These are phyloP conservation scores for Camellia japonica DNA, from an alignment of 148 eudicot species.

Conservation along the genomic window DNA sequence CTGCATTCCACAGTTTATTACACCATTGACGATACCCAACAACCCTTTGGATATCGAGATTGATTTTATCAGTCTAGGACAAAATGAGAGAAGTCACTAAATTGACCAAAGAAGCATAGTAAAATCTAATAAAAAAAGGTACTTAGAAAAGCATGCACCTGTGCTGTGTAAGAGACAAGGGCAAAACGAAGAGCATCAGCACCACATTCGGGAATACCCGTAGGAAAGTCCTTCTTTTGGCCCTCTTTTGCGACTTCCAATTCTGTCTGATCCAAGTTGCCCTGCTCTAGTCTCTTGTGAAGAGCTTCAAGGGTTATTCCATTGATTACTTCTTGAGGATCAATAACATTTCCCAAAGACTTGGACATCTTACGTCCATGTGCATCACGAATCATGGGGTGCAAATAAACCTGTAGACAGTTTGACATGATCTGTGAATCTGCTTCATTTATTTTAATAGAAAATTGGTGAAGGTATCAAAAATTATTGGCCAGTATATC, in stretches of 20 bases:
- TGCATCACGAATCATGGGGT: conserved; percentile 98
- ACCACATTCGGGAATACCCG: conserved; percentile 93
- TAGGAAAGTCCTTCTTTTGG: conserved; percentile 81
- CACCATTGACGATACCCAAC: conserved; percentile 98
- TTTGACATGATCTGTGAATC: background rate
- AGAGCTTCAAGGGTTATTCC: conserved; percentile 78
- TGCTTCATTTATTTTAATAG: background rate
- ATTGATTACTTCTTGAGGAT: conserved; percentile 86
- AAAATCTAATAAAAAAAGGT: background rate
- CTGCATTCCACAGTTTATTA: conserved; percentile 95
- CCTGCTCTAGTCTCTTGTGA: conserved; percentile 84
- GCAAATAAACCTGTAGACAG: conserved; percentile 73
- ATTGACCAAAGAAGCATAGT: background rate
- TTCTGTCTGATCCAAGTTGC: conserved; percentile 75
- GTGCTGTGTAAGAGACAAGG: conserved; percentile 92
- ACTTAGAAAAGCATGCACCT: conserved; percentile 45
- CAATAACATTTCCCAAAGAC: conserved; percentile 90
- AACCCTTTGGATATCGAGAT: conserved; percentile 86
- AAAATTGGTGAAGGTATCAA: background rate
- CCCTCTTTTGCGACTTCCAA: conserved; percentile 73
- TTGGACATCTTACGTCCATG: conserved; percentile 98
- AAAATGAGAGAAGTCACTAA: conserved; percentile 16
- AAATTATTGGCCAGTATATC: background rate
- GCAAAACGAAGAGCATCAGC: conserved; percentile 98
- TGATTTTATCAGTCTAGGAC: conserved; percentile 88